phyloP scores from a whole-genome alignment of 176 grass and related monocot genomes.

The Poa pratensis region DNA sequence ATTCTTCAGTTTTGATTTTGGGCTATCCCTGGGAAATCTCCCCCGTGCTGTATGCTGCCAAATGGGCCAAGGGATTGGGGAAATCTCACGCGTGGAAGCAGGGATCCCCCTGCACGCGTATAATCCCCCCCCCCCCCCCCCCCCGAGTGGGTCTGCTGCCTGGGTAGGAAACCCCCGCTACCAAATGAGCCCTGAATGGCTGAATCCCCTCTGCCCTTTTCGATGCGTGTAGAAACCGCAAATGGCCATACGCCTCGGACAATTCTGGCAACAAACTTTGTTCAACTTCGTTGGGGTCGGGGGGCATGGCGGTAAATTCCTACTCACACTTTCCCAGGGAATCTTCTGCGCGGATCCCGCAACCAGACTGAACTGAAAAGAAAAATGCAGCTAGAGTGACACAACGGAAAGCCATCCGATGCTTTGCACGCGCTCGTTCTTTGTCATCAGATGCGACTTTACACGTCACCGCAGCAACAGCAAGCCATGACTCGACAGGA shows the following conservation, averaged over 20 bases:
- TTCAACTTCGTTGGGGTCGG: neutral
- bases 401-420: neutral
- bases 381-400: neutral
- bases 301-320: neutral
- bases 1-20: too few relatives aligned
- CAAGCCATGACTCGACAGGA: constrained; percentile 1
- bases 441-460: neutral
- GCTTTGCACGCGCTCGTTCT: neutral
- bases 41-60: too few relatives aligned
- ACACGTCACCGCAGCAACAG: neutral
- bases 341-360: constrained; percentile 27
- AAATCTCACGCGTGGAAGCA: too few relatives aligned
- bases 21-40: too few relatives aligned
- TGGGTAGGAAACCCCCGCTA: too few relatives aligned
- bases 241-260: neutral
- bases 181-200: neutral
- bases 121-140: too few relatives aligned
- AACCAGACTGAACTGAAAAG: neutral
- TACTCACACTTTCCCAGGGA: neutral
- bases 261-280: neutral
- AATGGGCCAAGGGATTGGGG: too few relatives aligned
- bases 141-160: too few relatives aligned
- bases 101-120: too few relatives aligned
- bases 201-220: neutral
- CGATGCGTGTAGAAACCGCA: neutral